Evolutionary conservation across 257 asterid genomes (phyloP).

Genomic region (Anisodus tanguticus): DNA sequence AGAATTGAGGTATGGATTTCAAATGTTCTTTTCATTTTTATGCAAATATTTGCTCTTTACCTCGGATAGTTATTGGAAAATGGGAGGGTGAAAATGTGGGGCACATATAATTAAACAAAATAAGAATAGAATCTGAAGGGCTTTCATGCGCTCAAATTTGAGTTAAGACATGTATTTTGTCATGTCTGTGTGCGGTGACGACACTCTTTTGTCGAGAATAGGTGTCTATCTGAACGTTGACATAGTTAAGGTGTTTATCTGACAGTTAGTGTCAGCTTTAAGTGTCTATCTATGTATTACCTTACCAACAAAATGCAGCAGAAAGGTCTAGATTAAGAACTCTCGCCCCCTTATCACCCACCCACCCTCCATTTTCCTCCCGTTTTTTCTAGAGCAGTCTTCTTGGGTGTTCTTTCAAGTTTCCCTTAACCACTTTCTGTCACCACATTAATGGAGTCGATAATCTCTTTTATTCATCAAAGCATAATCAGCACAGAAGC

Average conservation of each 20-base stretch:
- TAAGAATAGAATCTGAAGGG: background rate
- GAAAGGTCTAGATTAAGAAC: conserved; percentile 8
- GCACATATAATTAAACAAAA: background rate
- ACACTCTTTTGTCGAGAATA: background rate
- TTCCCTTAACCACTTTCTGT: background rate
- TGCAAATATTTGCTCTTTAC: background rate
- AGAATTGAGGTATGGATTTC: background rate
- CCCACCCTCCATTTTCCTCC: background rate
- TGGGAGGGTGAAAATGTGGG: background rate
- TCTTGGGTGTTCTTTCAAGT: background rate
- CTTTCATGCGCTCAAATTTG: background rate
- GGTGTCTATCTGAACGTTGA: background rate
- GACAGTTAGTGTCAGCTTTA: background rate
- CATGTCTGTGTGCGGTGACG: background rate
- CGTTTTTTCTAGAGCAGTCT: background rate
- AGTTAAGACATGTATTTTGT: background rate
- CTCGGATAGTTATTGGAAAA: background rate
- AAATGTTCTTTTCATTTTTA: background rate
- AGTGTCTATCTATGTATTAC: background rate
- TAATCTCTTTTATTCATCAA: background rate
- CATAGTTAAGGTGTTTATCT: background rate
- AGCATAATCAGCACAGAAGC: background rate
- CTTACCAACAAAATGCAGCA: background rate
- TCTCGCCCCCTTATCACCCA: background rate
- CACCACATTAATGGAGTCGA: background rate